Conservation (phyloP, 2,329 filamentous ascomycete species). For the Celoporthe dispersa region DNA sequence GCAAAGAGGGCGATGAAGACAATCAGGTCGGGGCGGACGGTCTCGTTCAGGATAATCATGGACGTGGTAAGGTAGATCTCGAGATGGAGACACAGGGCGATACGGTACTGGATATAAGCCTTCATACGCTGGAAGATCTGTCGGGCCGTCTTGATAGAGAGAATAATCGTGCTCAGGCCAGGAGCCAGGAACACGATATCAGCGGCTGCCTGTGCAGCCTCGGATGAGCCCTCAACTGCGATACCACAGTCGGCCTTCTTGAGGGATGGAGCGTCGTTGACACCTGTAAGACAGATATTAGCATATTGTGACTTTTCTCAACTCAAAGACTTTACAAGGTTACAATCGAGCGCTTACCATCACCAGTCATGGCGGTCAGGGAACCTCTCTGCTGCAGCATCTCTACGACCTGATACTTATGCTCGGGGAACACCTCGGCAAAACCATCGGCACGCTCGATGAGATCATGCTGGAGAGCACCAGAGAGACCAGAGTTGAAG, state of each 20-base stretch:
- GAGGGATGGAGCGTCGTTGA: slow-evolving; percentile 73
- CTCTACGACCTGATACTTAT: slow-evolving; percentile 77
- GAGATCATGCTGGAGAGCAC: slow-evolving; percentile 74
- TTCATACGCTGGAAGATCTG: slow-evolving; percentile 82
- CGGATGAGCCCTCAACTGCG: slow-evolving; percentile 72
- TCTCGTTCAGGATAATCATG: slow-evolving; percentile 82
- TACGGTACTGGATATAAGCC: slow-evolving; percentile 78
- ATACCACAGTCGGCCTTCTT: slow-evolving; percentile 78
- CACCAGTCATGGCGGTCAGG: slow-evolving; percentile 76
- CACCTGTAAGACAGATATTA: slow-evolving; percentile 43
- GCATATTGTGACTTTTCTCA: neutral
- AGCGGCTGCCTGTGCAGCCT: slow-evolving; percentile 73
- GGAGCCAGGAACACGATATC: slow-evolving; percentile 78
- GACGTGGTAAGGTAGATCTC: slow-evolving; percentile 78
- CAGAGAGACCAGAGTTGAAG: slow-evolving; percentile 74
- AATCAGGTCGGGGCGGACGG: slow-evolving; percentile 71
- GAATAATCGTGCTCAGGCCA: slow-evolving; percentile 71
- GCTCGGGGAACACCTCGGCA: slow-evolving; percentile 75
- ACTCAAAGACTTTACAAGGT: too few species aligned
- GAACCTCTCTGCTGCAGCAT: slow-evolving; percentile 73
- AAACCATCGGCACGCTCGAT: slow-evolving; percentile 76
- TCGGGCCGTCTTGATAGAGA: slow-evolving; percentile 74
- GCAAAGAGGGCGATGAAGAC: slow-evolving; percentile 82
- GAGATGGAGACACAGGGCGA: slow-evolving; percentile 73
- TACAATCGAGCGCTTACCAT: slow-evolving; percentile 48